Conservation (phyloP, 139 green algal species). For the Nannochloris sp. region DNA sequence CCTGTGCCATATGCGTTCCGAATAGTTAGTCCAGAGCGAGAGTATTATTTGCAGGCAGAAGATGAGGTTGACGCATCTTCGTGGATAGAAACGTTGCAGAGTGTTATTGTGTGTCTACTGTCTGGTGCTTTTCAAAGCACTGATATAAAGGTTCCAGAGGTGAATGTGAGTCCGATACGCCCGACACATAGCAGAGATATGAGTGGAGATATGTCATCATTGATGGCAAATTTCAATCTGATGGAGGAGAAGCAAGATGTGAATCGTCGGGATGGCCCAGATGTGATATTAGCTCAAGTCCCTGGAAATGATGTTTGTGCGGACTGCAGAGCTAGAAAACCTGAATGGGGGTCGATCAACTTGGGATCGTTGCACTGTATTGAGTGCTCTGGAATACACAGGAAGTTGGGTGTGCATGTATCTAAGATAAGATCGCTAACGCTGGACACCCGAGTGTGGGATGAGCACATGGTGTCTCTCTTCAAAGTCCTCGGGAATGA, state of each 20-base stretch:
- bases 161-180: background rate
- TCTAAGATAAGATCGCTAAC: slow-evolving; percentile 53
- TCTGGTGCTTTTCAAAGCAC: slow-evolving; percentile 6
- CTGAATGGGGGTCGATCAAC: slow-evolving; percentile 87
- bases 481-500: slow-evolving; percentile 55
- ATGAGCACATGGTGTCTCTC: slow-evolving; percentile 37
- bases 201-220: background rate
- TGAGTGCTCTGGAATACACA: slow-evolving; percentile 80
- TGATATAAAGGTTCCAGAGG: background rate
- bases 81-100: slow-evolving; percentile 72
- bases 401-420: slow-evolving; percentile 77
- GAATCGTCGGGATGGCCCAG: background rate
- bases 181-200: slow-evolving; percentile 2
- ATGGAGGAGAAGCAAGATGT: too few relatives aligned
- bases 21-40: slow-evolving; percentile 65
- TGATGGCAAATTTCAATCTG: background rate
- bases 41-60: slow-evolving; percentile 74
- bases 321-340: slow-evolving; percentile 70
- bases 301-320: slow-evolving; percentile 67
- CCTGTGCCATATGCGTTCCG: slow-evolving; percentile 72
- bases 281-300: slow-evolving; percentile 25
- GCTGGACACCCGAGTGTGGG: slow-evolving; percentile 63
- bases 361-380: slow-evolving; percentile 86
- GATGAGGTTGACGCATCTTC: slow-evolving; percentile 56
- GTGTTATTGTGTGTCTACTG: slow-evolving; percentile 6